Base-by-base conservation (phyloP, 1,284 basidiomycete genomes). In the Pisolithus thermaeus region DNA sequence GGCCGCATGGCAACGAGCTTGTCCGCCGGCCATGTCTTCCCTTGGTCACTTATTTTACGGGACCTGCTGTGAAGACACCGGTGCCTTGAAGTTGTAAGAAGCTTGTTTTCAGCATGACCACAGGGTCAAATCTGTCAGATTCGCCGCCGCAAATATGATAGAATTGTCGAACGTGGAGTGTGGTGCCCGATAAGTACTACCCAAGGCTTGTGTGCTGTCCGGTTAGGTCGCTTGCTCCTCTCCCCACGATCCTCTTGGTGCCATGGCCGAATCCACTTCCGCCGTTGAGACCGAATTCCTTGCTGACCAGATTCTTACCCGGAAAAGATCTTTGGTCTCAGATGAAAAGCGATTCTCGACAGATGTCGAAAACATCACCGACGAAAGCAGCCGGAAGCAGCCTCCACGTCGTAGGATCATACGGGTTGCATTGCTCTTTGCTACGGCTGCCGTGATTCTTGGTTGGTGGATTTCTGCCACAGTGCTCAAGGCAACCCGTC, bases 391-490 rank as follows among this genome's bases (percentile, higher is more conserved):
- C n/a, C 42, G 7, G 7, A 43, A 64, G 28, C 62, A 62, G 27
- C 60, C 52, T 11, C 44, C 20, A 2, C 52, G 64, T 28, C 65
- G 65, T 52, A 55, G 55, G 54, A 66, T 60, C 51, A 52, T 68
- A 47, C 68, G 75, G n/a, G 65, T 68, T 16, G 52, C 76, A 64
- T 69, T 82, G 51, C 70, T 89, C 39, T 65, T 65, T 38, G 76
- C 57, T n/a, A 54, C 82, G 1, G 83, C 81, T 9, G 64, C 73
- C 20, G 62, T 83, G 42, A 87, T 90, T 56, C 70, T 90, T 44
- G 87, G 78, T 42, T 90, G 89, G 89, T 92, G 89, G 89, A 81
- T 90, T 47, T 84, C 81, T 54, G 68, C 87, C 5, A 89, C 79
- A 1, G 64, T 89, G 22, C 70, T 91, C 44, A 61, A 72, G 52